Percentiles rank a stretch among this genome's conserved stretches.
Conservation (phyloP, 495 filamentous ascomycete species). For the Daldinia vernicosa region DNA sequence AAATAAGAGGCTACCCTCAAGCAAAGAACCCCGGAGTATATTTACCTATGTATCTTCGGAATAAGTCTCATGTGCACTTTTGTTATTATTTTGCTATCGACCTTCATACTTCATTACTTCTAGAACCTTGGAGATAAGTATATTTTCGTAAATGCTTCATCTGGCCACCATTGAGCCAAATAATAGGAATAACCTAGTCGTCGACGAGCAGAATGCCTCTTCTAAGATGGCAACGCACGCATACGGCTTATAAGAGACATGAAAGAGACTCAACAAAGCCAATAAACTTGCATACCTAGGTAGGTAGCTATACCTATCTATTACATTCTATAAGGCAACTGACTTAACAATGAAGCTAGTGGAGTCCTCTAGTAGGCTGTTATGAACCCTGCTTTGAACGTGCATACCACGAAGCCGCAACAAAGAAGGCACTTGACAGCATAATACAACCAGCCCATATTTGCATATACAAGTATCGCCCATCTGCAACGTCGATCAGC, state of each 20-base stretch:
- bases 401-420: constrained; percentile 33
- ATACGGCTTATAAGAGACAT: background rate
- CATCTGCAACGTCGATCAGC: constrained; percentile 50
- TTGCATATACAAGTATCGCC: constrained; percentile 62
- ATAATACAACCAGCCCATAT: constrained; percentile 58
- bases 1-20: no score
- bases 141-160: no score
- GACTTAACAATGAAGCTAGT: background rate
- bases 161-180: no score
- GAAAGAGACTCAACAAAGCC: background rate
- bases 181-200: no score
- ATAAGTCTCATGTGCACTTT: no score
- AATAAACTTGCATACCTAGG: background rate
- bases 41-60: no score
- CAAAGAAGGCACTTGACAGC: constrained; percentile 30
- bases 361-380: background rate
- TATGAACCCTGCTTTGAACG: constrained; percentile 14
- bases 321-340: background rate
- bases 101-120: no score
- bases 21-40: no score
- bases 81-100: no score
- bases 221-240: background rate
- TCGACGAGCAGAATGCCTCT: background rate
- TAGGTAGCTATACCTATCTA: no score
- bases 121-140: no score